Percentiles rank a stretch among this genome's conserved stretches.
Evolutionary conservation across 371 early-diverging fungal species (phyloP).

Genomic region (Syncephalis fuscata): DNA sequence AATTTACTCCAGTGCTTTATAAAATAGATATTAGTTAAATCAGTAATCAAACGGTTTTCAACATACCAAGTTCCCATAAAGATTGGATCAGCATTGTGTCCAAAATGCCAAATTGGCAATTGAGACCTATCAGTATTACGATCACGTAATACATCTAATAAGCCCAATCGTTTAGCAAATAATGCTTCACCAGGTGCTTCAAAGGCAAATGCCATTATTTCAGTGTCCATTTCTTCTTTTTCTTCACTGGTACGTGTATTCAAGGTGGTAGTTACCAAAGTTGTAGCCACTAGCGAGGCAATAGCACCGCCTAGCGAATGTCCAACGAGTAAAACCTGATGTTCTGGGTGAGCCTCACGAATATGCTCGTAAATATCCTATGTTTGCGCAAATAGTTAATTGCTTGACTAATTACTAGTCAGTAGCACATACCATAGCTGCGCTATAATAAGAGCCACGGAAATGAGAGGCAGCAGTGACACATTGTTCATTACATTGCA

Average conservation of each 20-base stretch:
- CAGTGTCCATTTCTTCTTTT: conserved; percentile 6
- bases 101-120: conserved; percentile 79
- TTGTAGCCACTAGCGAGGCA: conserved; percentile 62
- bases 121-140: conserved; percentile 22
- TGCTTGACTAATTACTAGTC: background rate
- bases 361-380: conserved; percentile 35
- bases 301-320: conserved; percentile 89
- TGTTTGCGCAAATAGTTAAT: conserved; percentile 13
- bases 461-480: conserved; percentile 28
- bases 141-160: conserved; percentile 20
- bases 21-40: background rate
- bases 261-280: conserved; percentile 32
- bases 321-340: conserved; percentile 66
- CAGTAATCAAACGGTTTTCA: background rate
- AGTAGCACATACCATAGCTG: conserved; percentile 38
- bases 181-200: conserved; percentile 78
- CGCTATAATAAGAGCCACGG: conserved; percentile 55
- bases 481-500: conserved; percentile 45
- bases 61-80: conserved; percentile 73
- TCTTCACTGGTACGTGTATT: too few relatives aligned
- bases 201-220: conserved; percentile 71
- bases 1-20: background rate
- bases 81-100: conserved; percentile 86
- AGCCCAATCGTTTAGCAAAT: conserved; percentile 62
- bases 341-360: conserved; percentile 39